Conservation (phyloP, 306 rosid genomes). For the Glycine soja region DNA sequence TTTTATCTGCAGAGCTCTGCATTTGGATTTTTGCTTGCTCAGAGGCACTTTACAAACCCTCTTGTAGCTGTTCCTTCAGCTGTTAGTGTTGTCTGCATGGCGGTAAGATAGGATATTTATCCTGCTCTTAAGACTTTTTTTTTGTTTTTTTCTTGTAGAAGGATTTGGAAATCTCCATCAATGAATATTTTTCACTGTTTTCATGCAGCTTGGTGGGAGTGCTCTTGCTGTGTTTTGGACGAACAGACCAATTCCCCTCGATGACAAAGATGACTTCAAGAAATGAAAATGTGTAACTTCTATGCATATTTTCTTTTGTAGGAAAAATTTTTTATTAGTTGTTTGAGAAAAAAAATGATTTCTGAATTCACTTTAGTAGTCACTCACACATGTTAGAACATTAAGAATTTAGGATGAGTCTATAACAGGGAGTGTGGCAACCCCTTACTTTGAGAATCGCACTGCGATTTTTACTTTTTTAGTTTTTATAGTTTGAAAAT, state of each 20-base stretch:
- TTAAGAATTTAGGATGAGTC: constrained; percentile 33
- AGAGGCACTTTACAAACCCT: constrained; percentile 90
- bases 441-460: constrained; percentile 1
- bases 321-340: no score
- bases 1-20: constrained; percentile 79
- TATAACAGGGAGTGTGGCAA: not conserved
- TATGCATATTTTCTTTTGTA: not conserved
- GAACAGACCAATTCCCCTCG: constrained; percentile 73
- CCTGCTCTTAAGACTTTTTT: constrained; percentile 17
- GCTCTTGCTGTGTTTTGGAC: constrained; percentile 95
- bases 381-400: constrained; percentile 5
- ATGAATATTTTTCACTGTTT: constrained; percentile 18
- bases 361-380: constrained; percentile 1
- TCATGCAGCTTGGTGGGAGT: constrained; percentile 89
- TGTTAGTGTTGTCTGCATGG: constrained; percentile 96
- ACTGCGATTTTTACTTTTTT: no score
- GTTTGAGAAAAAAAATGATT: no score
- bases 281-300: constrained; percentile 56
- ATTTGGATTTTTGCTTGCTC: constrained; percentile 93
- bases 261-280: constrained; percentile 94
- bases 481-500: not conserved
- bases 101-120: constrained; percentile 59
- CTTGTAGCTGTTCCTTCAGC: constrained; percentile 96
- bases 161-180: constrained; percentile 9
- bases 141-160: constrained; percentile 6